Conservation (phyloP, 345 rosid genomes). For the Heritiera fomes region DNA sequence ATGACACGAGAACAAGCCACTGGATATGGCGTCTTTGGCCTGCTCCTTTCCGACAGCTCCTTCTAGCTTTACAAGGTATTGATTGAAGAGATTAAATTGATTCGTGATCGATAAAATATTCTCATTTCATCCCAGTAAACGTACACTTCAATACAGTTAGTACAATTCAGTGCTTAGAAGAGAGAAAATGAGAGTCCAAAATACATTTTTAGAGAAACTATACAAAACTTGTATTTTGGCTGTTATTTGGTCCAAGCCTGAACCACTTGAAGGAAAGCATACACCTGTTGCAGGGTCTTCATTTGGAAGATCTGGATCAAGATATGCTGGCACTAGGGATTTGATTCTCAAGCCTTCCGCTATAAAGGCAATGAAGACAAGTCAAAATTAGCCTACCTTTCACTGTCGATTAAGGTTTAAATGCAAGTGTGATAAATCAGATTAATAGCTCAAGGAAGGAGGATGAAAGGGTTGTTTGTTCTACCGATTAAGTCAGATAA, state of each 20-base stretch:
- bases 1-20: conserved; percentile 18
- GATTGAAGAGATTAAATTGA: conserved; percentile 22
- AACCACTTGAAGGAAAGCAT: conserved; percentile 44
- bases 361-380: not conserved
- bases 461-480: too few relatives aligned
- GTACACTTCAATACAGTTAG: not conserved
- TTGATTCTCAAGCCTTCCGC: not conserved
- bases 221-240: not conserved
- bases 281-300: conserved; percentile 36
- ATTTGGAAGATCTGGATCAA: conserved; percentile 15
- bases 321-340: not conserved
- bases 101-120: not conserved
- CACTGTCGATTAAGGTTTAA: not conserved
- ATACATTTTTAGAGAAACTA: not conserved
- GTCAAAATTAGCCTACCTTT: not conserved
- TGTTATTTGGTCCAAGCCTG: conserved; percentile 37
- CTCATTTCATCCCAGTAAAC: not conserved
- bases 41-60: conserved; percentile 12
- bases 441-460: too few relatives aligned
- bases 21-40: conserved; percentile 12
- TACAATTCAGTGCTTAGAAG: not conserved
- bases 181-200: not conserved
- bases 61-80: conserved; percentile 21
- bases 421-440: too few relatives aligned
- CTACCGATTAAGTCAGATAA: too few relatives aligned